These are phyloP conservation scores for Pythium dissotocum DNA, from an alignment of 352 stramenopile genomes.

Conservation along the genomic window DNA sequence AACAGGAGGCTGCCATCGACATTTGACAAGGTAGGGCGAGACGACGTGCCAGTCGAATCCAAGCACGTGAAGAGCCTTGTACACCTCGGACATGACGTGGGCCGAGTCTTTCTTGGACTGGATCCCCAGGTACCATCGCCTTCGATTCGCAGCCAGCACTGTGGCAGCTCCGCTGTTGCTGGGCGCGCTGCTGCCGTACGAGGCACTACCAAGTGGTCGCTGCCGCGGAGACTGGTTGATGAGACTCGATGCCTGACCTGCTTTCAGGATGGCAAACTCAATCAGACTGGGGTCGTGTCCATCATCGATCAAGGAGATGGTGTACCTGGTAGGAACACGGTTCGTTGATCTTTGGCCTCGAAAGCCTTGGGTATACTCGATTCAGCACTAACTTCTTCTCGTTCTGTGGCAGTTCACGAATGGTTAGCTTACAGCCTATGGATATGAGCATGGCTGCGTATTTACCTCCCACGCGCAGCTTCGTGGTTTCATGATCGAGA, in stretches of 20 bases:
- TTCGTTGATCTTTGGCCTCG: not conserved
- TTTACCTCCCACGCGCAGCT: slow-evolving; percentile 89
- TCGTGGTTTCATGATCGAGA: slow-evolving; percentile 97
- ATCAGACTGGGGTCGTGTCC: not conserved
- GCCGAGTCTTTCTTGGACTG: slow-evolving; percentile 99
- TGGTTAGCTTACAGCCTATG: too few relatives aligned
- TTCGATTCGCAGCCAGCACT: slow-evolving; percentile 57
- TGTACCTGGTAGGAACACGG: not conserved
- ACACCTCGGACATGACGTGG: slow-evolving; percentile 99
- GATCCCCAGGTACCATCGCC: slow-evolving; percentile 99
- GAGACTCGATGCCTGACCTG: not conserved
- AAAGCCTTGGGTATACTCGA: not conserved
- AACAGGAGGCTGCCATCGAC: slow-evolving; percentile 86
- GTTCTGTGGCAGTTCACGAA: not conserved
- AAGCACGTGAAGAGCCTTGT: slow-evolving; percentile 96
- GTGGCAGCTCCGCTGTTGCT: slow-evolving; percentile 5
- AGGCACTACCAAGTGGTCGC: not conserved
- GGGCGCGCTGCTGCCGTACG: not conserved
- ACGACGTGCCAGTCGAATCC: slow-evolving; percentile 97
- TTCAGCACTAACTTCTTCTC: not conserved
- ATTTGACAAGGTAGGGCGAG: slow-evolving; percentile 97
- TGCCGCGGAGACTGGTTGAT: slow-evolving; percentile 1
- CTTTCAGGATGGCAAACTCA: not conserved
- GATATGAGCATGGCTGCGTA: not conserved
- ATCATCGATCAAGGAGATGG: not conserved